phyloP scores from a whole-genome alignment of 305 asterid genomes.

The Galium porrigens region DNA sequence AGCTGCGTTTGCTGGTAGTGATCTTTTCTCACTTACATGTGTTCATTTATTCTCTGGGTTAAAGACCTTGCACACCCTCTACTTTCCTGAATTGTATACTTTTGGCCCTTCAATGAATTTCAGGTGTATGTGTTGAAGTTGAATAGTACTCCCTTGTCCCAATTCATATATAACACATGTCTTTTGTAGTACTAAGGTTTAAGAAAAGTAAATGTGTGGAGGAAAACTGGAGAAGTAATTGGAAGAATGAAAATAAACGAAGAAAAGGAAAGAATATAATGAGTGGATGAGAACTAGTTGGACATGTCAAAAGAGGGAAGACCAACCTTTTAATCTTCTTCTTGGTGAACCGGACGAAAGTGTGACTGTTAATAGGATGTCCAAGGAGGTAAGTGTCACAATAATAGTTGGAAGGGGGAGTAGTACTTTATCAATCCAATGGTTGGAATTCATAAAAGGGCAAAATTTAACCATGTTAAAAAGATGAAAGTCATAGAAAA shows the following conservation, averaged over 20 bases:
- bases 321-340: too few species aligned
- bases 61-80: not conserved
- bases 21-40: slow-evolving; percentile 5
- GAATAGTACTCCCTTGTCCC: not conserved
- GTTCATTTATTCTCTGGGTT: not conserved
- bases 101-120: not conserved
- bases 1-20: slow-evolving; percentile 71
- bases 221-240: not conserved
- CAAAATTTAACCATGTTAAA: not conserved
- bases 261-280: not conserved
- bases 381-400: not conserved
- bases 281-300: not conserved
- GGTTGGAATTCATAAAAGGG: not conserved
- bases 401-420: not conserved
- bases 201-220: not conserved
- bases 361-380: not conserved
- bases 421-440: not conserved
- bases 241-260: not conserved
- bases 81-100: not conserved
- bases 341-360: not conserved
- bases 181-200: not conserved
- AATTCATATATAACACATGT: not conserved
- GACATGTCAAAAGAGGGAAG: not conserved
- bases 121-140: not conserved
- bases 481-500: not conserved